Evolutionary conservation across 2,329 filamentous ascomycete species (phyloP).

Genomic region (Fusarium chuoi): DNA sequence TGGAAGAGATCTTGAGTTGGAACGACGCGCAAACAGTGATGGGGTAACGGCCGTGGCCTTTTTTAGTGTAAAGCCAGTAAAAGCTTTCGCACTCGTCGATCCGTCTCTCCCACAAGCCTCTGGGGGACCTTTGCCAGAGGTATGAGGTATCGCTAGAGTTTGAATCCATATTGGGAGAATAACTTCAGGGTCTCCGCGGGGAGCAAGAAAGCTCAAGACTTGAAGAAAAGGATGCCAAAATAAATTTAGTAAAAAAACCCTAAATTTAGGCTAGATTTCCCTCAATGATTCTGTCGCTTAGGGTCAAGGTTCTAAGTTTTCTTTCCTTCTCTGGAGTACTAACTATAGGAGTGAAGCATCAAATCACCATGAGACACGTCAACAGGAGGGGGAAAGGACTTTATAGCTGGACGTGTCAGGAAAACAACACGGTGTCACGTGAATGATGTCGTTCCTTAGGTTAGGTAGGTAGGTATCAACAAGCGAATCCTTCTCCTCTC

Average conservation of each 20-base stretch:
- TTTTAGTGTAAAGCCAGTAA: background rate
- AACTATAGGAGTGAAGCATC: background rate
- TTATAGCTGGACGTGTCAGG: background rate
- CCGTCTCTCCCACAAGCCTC: background rate
- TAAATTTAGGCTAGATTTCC: background rate
- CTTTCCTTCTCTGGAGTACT: background rate
- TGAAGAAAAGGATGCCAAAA: no score
- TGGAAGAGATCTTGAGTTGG: background rate
- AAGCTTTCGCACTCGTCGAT: slow-evolving; percentile 1
- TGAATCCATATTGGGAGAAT: rapidly evolving
- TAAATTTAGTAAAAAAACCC: background rate
- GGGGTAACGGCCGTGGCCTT: background rate
- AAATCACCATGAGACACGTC: background rate
- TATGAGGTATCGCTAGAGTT: rapidly evolving
- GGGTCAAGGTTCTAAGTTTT: background rate
- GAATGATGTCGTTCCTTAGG: background rate
- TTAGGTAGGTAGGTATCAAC: no score
- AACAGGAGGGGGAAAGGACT: background rate
- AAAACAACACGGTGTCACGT: background rate
- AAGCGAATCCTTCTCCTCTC: background rate
- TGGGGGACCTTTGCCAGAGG: background rate
- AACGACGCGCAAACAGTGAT: background rate
- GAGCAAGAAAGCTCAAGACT: no score
- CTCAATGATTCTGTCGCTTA: background rate
- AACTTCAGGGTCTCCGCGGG: background rate